A percentile compares a stretch with the other conserved stretches of the same genome.
Conservation (phyloP, 345 rosid genomes). For the Camelina sativa region DNA sequence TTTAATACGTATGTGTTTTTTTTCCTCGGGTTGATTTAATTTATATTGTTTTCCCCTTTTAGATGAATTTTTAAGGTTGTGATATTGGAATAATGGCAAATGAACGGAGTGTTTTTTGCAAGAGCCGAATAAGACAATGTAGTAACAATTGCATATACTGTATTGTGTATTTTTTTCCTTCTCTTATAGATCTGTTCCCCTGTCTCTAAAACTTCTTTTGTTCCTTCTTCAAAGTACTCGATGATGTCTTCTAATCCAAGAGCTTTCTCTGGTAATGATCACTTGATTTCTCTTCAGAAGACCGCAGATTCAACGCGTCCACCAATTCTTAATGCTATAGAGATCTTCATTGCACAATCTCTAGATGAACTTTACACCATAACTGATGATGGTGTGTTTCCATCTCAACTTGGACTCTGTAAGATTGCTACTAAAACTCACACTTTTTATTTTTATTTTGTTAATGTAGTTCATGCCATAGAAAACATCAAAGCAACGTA, state of each 20-base stretch:
- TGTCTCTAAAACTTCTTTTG: conserved; percentile 29
- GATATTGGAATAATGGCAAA: too few relatives aligned
- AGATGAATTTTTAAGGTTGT: too few relatives aligned
- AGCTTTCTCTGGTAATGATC: conserved; percentile 41
- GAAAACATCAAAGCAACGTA: conserved; percentile 38
- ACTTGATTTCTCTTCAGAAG: conserved; percentile 40
- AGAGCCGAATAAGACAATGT: too few relatives aligned
- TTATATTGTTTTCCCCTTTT: too few relatives aligned
- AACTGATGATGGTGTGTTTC: conserved; percentile 38
- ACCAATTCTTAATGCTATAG: conserved; percentile 51
- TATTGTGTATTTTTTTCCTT: too few relatives aligned
- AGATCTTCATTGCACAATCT: conserved; percentile 31
- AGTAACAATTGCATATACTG: too few relatives aligned
- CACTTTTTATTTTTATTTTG: neutral
- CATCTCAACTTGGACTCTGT: neutral
- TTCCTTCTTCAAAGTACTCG: conserved; percentile 32
- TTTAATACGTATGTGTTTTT: too few relatives aligned
- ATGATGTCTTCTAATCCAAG: conserved; percentile 32
- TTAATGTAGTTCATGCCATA: conserved; percentile 44
- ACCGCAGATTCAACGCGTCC: conserved; percentile 38
- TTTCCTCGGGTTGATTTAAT: too few relatives aligned
- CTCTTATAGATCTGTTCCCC: conserved; percentile 13
- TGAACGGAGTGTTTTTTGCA: too few relatives aligned
- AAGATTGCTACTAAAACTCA: conserved; percentile 2
- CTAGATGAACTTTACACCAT: conserved; percentile 16